Evolutionary conservation across 208 protist species (phyloP).

Genomic region (Leishmania lainsoni): DNA sequence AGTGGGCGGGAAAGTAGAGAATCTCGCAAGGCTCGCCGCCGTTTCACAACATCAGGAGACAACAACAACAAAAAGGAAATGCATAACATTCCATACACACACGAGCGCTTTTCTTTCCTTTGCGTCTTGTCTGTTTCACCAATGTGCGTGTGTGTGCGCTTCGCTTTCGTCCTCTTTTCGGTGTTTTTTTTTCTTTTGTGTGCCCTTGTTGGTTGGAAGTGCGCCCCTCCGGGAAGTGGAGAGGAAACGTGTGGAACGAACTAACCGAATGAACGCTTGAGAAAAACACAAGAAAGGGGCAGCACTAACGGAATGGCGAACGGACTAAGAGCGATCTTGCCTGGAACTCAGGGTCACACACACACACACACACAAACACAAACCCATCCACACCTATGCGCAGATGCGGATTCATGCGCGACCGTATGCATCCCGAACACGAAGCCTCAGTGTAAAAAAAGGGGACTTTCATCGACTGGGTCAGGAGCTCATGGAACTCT

Average conservation of each 20-base stretch:
- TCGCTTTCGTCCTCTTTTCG: background rate
- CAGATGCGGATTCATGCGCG: background rate
- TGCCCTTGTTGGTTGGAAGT: constrained; percentile 4
- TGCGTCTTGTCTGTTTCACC: background rate
- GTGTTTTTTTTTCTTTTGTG: background rate
- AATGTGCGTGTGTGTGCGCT: background rate
- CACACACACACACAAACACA: background rate
- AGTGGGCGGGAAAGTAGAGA: background rate
- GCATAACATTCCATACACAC: background rate
- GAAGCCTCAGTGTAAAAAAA: background rate
- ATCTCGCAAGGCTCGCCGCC: background rate
- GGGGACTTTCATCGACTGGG: background rate
- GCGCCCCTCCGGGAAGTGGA: constrained; percentile 1
- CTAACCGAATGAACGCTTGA: background rate
- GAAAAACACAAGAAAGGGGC: background rate
- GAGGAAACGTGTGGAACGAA: constrained; percentile 5
- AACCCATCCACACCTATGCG: background rate
- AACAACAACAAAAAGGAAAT: background rate
- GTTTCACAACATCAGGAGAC: background rate
- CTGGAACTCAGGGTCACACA: background rate
- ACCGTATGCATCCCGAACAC: background rate
- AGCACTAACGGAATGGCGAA: background rate
- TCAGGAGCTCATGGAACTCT: background rate
- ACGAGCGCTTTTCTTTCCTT: background rate
- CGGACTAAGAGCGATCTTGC: background rate